Base-by-base conservation (phyloP, 805 yeast genomes). In the Wickerhamiella hasegawae region DNA sequence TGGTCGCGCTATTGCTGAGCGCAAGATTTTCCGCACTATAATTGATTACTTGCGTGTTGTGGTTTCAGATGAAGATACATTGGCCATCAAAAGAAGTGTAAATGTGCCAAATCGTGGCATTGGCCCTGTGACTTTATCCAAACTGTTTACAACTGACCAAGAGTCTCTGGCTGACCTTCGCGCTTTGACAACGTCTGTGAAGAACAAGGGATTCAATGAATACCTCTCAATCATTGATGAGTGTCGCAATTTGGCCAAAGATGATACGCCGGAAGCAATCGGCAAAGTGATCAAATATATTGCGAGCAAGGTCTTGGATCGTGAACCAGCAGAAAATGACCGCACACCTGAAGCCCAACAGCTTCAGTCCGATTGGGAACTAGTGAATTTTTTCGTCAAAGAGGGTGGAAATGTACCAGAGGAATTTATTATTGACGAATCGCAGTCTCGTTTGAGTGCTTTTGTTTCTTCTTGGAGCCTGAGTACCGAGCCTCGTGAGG, bases 1-100 rank as follows among this genome's bases (percentile, higher is more conserved):
- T 35, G 95, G 95, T 0, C 63, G 62, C 30, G 75, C 83, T 1
- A 80, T 83, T 47, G 81, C 92, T 87, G 82, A 78, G 28, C 54
- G 76, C 28, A 69, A 68, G 37, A 94, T 81, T 47, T 73, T 82
- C 12, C 60, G 63, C 17, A 55, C 69, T 1, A 63, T 80, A 38
- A 40, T 83, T 29, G 79, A 76, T 47, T 72, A 74, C 43, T 49
- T 87, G 19, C 64, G 83, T 22, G 71, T 76, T 1, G 59, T 80
- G 4, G 62, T 69, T 4, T 67, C 75, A 19, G 69, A 65, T 18
- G 52, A 57, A 35, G 94, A 83, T 49, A 58, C 66, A 38, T 51
- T 71, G 20, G 80, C 94, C 0, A 59, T 70, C 23, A 42, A 69
- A 23, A 56, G 82, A 23, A 63, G 76, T 1, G 41, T 84, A 19